Percentiles rank a stretch among this genome's conserved stretches.
Evolutionary conservation across 2,329 filamentous ascomycete genomes (phyloP).

Genomic region (Nothopassalora personata): DNA sequence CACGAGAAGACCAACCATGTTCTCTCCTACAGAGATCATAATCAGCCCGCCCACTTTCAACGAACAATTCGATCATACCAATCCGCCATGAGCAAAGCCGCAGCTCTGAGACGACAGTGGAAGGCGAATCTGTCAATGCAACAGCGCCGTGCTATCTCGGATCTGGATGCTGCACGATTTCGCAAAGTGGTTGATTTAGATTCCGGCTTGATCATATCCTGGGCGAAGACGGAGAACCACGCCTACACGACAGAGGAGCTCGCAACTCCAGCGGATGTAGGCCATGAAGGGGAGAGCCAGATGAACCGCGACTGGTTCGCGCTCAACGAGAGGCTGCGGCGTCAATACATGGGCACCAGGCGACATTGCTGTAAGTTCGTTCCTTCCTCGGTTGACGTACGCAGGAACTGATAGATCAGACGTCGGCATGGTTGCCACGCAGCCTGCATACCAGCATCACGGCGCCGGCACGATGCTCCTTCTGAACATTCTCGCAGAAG

Average conservation of each 20-base stretch:
- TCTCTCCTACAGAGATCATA: constrained; percentile 29
- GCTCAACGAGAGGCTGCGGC: constrained; percentile 27
- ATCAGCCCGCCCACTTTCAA: constrained; percentile 26
- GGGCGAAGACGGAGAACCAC: constrained; percentile 30
- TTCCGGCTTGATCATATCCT: constrained; percentile 28
- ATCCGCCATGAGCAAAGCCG: constrained; percentile 12
- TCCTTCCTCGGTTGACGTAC: neutral
- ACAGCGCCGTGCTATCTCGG: constrained; percentile 7
- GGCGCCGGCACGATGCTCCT: constrained; percentile 41
- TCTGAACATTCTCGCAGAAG: constrained; percentile 37
- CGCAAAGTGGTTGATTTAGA: constrained; percentile 29
- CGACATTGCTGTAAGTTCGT: constrained; percentile 28
- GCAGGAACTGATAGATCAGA: constrained; percentile 15
- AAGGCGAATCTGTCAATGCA: constrained; percentile 9
- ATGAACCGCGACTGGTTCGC: constrained; percentile 35
- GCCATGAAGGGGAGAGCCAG: constrained; percentile 27
- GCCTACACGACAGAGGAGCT: constrained; percentile 26
- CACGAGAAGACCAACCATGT: constrained; percentile 31
- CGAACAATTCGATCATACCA: constrained; percentile 23
- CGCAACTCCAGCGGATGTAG: constrained; percentile 24
- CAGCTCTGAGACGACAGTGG: constrained; percentile 3
- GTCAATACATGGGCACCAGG: constrained; percentile 26
- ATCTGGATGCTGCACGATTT: constrained; percentile 16
- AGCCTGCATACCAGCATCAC: constrained; percentile 38
- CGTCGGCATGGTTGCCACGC: constrained; percentile 35